These are phyloP conservation scores for Tulasnella sp. DNA, from an alignment of 768 basidiomycete genomes.

Conservation along the genomic window DNA sequence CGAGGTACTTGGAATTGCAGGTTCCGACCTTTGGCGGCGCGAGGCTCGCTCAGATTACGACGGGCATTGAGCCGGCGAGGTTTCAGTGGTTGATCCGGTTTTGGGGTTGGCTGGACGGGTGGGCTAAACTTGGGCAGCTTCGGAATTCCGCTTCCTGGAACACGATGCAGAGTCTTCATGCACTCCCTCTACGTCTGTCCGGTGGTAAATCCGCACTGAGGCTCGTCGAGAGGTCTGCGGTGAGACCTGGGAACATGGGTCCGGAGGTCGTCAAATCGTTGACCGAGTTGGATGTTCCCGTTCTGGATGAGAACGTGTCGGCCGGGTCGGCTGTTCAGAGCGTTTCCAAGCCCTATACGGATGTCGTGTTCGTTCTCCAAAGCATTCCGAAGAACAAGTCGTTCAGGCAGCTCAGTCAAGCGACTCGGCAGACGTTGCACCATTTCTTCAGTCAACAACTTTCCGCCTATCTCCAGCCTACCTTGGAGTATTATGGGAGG, in stretches of 20 bases:
- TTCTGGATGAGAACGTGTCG: neutral
- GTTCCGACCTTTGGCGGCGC: neutral
- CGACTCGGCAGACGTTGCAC: neutral
- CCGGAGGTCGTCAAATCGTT: neutral
- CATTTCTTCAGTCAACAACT: neutral
- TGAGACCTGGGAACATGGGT: neutral
- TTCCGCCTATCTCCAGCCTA: neutral
- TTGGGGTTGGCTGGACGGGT: conserved; percentile 34
- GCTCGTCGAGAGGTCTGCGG: neutral
- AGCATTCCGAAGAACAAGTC: neutral
- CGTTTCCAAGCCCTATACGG: neutral
- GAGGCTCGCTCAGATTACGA: neutral
- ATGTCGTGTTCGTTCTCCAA: neutral
- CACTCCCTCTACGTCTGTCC: neutral
- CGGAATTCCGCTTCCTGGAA: neutral
- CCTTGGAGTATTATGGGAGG: neutral
- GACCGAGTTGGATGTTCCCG: neutral
- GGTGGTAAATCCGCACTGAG: neutral
- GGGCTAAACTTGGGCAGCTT: conserved; percentile 7
- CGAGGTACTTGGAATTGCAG: neutral
- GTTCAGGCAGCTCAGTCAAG: neutral
- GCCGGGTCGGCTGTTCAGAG: neutral
- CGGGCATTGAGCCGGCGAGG: conserved; percentile 12
- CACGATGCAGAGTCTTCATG: neutral
- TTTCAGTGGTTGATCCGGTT: conserved; percentile 31